Conservation (phyloP, 73 alveolate species). For the Uronychia setigera region DNA sequence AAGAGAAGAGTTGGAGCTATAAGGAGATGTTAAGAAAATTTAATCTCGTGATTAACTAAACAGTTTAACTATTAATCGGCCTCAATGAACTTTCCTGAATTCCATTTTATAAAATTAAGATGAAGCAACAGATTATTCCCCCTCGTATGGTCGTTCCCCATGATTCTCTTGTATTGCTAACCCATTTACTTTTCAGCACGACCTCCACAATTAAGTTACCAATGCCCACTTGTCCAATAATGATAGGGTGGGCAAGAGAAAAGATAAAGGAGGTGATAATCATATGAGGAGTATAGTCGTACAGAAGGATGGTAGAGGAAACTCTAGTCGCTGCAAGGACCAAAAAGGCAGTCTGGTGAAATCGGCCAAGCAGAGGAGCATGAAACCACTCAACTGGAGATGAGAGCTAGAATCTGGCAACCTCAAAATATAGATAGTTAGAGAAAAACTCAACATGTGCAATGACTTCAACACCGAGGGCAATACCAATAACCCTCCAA, state of each 20-base stretch:
- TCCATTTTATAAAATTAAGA: not conserved
- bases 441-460: not conserved
- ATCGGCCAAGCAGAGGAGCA: not conserved
- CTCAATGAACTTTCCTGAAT: too few relatives aligned
- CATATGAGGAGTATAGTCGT: not conserved
- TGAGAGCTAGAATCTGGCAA: not conserved
- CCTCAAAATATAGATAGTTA: not conserved
- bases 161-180: not conserved
- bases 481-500: not conserved
- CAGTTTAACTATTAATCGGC: too few relatives aligned
- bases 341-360: not conserved
- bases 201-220: too few relatives aligned
- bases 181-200: not conserved
- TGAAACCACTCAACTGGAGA: not conserved
- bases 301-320: not conserved
- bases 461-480: not conserved
- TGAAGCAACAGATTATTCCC: not conserved
- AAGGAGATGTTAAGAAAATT: too few relatives aligned
- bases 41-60: too few relatives aligned
- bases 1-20: too few relatives aligned
- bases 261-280: not conserved
- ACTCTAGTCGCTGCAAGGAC: not conserved
- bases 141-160: not conserved
- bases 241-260: not conserved
- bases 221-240: too few relatives aligned